These are phyloP conservation scores for Chloris gayana DNA, from an alignment of 176 grass and related monocot genomes.

Conservation along the genomic window DNA sequence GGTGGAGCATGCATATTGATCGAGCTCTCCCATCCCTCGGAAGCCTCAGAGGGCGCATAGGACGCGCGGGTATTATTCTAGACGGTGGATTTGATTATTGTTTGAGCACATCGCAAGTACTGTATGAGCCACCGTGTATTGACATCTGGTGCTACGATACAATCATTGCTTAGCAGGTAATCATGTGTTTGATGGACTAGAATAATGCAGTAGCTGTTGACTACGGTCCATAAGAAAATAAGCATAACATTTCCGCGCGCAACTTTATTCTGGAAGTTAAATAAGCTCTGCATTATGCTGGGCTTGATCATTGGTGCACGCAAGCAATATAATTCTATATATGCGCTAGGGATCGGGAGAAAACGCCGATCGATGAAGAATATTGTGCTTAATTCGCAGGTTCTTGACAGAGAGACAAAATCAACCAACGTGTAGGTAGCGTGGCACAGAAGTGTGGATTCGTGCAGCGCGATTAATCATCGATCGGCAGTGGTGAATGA, in stretches of 20 bases:
- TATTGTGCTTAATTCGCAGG: too few species aligned
- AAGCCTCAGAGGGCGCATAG: conserved; percentile 15
- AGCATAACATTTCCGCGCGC: background rate
- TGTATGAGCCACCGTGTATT: background rate
- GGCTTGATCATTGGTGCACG: conserved; percentile 10
- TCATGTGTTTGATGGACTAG: background rate
- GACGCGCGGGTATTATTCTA: background rate
- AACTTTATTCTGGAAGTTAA: background rate
- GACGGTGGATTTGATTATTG: conserved; percentile 19
- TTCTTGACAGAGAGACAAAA: too few species aligned
- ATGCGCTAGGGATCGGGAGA: background rate
- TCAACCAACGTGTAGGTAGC: too few species aligned
- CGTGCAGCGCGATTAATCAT: too few species aligned
- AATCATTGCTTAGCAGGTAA: conserved; percentile 30
- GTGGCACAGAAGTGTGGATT: too few species aligned
- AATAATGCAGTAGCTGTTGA: background rate
- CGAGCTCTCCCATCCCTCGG: background rate
- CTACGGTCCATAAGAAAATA: background rate
- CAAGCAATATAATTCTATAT: background rate
- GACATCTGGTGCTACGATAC: conserved; percentile 26
- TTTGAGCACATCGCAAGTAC: conserved; percentile 28
- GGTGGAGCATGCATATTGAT: background rate
- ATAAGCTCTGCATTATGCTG: background rate
- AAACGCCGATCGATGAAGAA: background rate
- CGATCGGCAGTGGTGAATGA: too few species aligned